phyloP scores from a whole-genome alignment of 2,329 filamentous ascomycete species.

The Byssoonygena ceratinophila region DNA sequence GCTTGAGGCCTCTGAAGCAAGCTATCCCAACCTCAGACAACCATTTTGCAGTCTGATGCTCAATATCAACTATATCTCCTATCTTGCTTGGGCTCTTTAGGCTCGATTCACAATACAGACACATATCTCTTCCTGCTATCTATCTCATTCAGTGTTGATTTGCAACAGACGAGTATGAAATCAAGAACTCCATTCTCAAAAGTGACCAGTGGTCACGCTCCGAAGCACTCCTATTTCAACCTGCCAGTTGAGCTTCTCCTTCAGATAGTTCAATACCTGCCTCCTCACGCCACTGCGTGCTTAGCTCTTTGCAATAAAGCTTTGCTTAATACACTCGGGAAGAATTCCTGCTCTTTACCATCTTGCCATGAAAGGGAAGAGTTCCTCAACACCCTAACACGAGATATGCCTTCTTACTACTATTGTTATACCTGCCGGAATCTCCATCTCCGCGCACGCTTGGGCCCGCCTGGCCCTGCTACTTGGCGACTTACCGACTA shows the following conservation, averaged over 20 bases:
- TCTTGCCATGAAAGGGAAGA: background rate
- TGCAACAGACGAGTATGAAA: no score
- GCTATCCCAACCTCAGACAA: no score
- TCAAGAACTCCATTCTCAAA: no score
- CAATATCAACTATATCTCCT: no score
- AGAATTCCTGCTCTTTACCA: background rate
- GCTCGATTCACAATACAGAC: no score
- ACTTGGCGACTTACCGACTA: no score
- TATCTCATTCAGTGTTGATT: no score
- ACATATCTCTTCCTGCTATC: no score
- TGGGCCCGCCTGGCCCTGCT: background rate
- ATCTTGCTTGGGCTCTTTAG: no score
- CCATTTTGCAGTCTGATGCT: no score
- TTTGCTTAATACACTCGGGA: background rate
- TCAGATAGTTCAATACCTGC: background rate
- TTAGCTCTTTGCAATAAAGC: background rate
- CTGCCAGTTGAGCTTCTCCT: background rate
- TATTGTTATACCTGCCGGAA: background rate
- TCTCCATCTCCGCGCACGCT: background rate
- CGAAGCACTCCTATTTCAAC: background rate
- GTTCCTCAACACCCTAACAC: background rate
- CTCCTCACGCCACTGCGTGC: background rate
- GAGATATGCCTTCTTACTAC: background rate
- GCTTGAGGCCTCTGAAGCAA: no score
- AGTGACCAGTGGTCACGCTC: no score